Evolutionary conservation across 2,329 filamentous ascomycete species (phyloP).

Genomic region (Hypoxylon sp.): DNA sequence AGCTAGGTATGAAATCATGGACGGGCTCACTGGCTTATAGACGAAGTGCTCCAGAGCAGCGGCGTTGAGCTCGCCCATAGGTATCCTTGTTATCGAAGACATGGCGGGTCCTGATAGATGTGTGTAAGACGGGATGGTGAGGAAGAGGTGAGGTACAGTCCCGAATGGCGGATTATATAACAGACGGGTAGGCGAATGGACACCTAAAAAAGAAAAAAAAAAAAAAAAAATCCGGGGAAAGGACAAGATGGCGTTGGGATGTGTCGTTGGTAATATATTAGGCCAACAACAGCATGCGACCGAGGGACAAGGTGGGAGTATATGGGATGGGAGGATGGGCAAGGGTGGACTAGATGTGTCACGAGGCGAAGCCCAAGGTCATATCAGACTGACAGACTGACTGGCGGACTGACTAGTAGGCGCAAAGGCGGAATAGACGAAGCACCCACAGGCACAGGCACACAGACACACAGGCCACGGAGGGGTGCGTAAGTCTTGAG

Average conservation of each 20-base stretch:
- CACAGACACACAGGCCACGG: too few relatives aligned
- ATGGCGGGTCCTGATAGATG: constrained; percentile 51
- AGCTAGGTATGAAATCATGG: constrained; percentile 82
- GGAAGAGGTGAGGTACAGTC: constrained; percentile 16
- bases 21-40: constrained; percentile 74
- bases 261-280: constrained; percentile 43
- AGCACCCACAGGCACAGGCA: constrained; percentile 25
- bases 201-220: constrained; percentile 29
- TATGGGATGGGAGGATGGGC: constrained; percentile 28
- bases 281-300: constrained; percentile 22
- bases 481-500: constrained; percentile 40
- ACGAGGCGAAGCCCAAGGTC: constrained; percentile 45
- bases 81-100: constrained; percentile 57
- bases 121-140: constrained; percentile 35
- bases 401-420: constrained; percentile 35
- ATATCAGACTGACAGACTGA: constrained; percentile 36
- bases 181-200: constrained; percentile 3
- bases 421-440: constrained; percentile 34
- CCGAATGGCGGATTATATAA: constrained; percentile 19
- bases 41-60: constrained; percentile 82
- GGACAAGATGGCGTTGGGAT: constrained; percentile 27
- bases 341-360: constrained; percentile 40
- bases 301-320: constrained; percentile 20
- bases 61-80: constrained; percentile 69
- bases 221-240: constrained; percentile 40